A percentile compares a stretch with the other conserved stretches of the same genome.
Conservation (phyloP, 2,329 filamentous ascomycete genomes). For the Polytolypa hystricis region DNA sequence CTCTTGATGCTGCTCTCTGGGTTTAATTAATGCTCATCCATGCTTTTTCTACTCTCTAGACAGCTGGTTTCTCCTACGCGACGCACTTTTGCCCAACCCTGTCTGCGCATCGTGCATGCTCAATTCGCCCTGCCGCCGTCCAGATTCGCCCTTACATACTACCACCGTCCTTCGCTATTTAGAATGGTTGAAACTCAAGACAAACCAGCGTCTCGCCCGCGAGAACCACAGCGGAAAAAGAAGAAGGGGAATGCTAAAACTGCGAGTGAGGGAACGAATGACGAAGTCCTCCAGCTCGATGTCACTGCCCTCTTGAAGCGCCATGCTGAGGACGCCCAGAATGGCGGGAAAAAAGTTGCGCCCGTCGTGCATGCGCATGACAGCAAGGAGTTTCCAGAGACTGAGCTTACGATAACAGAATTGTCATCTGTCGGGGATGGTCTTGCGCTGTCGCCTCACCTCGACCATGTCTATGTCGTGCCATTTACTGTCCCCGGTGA, state of each 20-base stretch:
- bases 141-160: not conserved
- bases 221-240: slow-evolving; percentile 13
- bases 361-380: slow-evolving; percentile 37
- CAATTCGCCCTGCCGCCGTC: slow-evolving; percentile 10
- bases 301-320: slow-evolving; percentile 37
- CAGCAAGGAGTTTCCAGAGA: slow-evolving; percentile 54
- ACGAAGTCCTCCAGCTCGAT: slow-evolving; percentile 57
- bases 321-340: slow-evolving; percentile 15
- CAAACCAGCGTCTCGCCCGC: slow-evolving; percentile 13
- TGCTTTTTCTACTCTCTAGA: not conserved
- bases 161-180: too few relatives aligned
- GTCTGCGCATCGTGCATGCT: slow-evolving; percentile 9
- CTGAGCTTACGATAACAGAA: slow-evolving; percentile 69
- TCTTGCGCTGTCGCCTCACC: slow-evolving; percentile 58
- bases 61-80: not conserved
- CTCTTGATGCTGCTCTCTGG: too few relatives aligned
- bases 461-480: slow-evolving; percentile 68
- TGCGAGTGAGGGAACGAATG: slow-evolving; percentile 50
- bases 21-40: too few relatives aligned
- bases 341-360: slow-evolving; percentile 17
- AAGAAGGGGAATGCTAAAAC: slow-evolving; percentile 40
- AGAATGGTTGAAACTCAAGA: slow-evolving; percentile 20
- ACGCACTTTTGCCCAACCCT: not conserved
- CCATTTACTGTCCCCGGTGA: slow-evolving; percentile 86
- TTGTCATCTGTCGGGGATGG: slow-evolving; percentile 90